phyloP scores from a whole-genome alignment of 2,329 filamentous ascomycete species.

The Pezicula neosporulosa region DNA sequence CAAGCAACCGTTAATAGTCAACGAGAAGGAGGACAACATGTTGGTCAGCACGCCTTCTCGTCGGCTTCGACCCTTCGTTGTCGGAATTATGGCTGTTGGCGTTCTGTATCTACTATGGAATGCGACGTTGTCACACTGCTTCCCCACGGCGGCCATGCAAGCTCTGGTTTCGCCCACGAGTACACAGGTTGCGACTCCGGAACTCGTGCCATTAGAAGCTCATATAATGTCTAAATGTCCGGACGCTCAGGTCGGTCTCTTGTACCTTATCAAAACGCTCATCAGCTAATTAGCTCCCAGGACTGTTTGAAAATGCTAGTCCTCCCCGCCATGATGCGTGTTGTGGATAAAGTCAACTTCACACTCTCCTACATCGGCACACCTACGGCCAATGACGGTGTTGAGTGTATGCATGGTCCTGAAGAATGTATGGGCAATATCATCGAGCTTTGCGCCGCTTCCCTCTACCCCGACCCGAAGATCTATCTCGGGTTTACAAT shows the following conservation, averaged over 20 bases:
- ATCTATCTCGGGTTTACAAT: slow-evolving; percentile 90
- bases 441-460: slow-evolving; percentile 83
- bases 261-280: not conserved
- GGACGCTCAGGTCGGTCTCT: slow-evolving; percentile 61
- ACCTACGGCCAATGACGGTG: slow-evolving; percentile 74
- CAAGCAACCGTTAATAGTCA: no score
- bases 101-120: no score
- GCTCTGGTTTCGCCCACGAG: not conserved
- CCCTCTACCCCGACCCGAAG: slow-evolving; percentile 81
- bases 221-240: slow-evolving; percentile 99
- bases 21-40: no score
- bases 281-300: slow-evolving; percentile 24
- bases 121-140: no score
- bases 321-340: slow-evolving; percentile 79
- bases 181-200: not conserved
- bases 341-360: slow-evolving; percentile 85
- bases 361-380: slow-evolving; percentile 84
- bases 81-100: no score
- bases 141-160: no score
- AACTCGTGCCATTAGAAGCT: slow-evolving; percentile 75
- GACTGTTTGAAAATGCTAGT: slow-evolving; percentile 80
- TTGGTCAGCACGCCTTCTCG: no score
- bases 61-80: no score
- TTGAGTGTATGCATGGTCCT: slow-evolving; percentile 86
- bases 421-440: slow-evolving; percentile 92